These are phyloP conservation scores for Curvularia eragrostidis DNA, from an alignment of 2,329 filamentous ascomycete genomes.

Conservation along the genomic window DNA sequence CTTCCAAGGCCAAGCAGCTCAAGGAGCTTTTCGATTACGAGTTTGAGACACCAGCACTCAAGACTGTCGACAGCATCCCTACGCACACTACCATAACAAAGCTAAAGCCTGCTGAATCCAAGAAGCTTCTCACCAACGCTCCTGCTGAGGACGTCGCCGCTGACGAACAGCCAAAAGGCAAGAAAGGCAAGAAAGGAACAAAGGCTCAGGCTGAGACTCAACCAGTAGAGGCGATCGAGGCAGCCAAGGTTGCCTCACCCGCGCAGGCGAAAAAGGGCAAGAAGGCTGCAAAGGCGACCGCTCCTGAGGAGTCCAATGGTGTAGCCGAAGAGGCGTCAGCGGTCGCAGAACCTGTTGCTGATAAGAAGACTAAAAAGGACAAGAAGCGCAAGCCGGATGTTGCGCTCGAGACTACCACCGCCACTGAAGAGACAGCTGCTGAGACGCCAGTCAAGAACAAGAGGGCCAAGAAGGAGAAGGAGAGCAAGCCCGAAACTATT, in stretches of 20 bases:
- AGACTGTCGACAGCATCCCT: slow-evolving; percentile 59
- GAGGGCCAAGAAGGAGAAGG: slow-evolving; percentile 32
- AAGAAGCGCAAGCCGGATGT: slow-evolving; percentile 34
- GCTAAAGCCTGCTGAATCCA: slow-evolving; percentile 34
- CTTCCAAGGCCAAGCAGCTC: slow-evolving; percentile 73
- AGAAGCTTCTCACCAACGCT: slow-evolving; percentile 36
- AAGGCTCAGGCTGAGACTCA: slow-evolving; percentile 15
- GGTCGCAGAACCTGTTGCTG: slow-evolving; percentile 7
- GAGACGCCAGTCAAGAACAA: slow-evolving; percentile 26
- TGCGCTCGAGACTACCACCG: slow-evolving; percentile 17
- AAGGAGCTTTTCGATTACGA: slow-evolving; percentile 84
- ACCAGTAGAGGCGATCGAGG: slow-evolving; percentile 14
- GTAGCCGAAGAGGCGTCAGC: slow-evolving; percentile 19
- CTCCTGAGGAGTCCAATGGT: slow-evolving; percentile 18
- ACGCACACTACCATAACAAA: slow-evolving; percentile 31
- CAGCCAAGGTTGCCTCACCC: slow-evolving; percentile 16
- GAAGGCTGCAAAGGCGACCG: slow-evolving; percentile 28
- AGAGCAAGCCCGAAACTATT: slow-evolving; percentile 17
- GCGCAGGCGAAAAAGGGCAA: slow-evolving; percentile 36
- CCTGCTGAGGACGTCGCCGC: slow-evolving; percentile 28
- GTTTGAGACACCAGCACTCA: slow-evolving; percentile 76
- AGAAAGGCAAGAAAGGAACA: slow-evolving; percentile 40
- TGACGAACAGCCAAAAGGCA: slow-evolving; percentile 35
- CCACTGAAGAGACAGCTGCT: slow-evolving; percentile 15
- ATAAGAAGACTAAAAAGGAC: slow-evolving; percentile 20